phyloP scores from a whole-genome alignment of 192 early-diverging fungal genomes.

The Podila epigama region DNA sequence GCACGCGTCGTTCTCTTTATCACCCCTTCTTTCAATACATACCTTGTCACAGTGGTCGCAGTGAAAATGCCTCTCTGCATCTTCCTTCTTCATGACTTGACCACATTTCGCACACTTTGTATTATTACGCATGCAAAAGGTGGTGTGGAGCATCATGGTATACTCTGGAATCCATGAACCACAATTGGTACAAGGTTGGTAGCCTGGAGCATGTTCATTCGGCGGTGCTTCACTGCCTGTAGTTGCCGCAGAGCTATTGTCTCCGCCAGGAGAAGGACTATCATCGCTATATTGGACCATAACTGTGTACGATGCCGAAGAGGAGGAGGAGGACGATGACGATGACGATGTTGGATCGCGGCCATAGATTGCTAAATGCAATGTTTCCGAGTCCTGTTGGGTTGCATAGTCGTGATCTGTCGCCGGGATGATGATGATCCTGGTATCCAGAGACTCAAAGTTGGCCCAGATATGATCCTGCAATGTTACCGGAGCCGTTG shows the following conservation, averaged over 20 bases:
- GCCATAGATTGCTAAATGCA: slow-evolving; percentile 56
- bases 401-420: slow-evolving; percentile 46
- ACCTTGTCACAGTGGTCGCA: slow-evolving; percentile 72
- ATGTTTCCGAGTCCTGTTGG: slow-evolving; percentile 12
- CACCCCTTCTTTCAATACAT: background rate
- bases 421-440: slow-evolving; percentile 38
- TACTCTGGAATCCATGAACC: slow-evolving; percentile 65
- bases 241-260: no score
- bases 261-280: no score
- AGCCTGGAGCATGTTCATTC: slow-evolving; percentile 24
- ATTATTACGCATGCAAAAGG: slow-evolving; percentile 87
- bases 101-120: slow-evolving; percentile 67
- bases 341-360: slow-evolving; percentile 24
- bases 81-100: slow-evolving; percentile 71
- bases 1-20: no score
- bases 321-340: background rate
- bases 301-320: slow-evolving; percentile 5
- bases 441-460: slow-evolving; percentile 34
- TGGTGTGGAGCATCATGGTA: slow-evolving; percentile 72
- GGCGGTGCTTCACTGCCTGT: background rate
- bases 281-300: slow-evolving; percentile 24
- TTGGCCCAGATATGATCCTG: slow-evolving; percentile 57
- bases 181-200: slow-evolving; percentile 76
- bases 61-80: slow-evolving; percentile 82
- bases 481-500: slow-evolving; percentile 36